A percentile compares a stretch with the other conserved stretches of the same genome.
Evolutionary conservation across 345 rosid genomes (phyloP).

Genomic region (Linum tenue): DNA sequence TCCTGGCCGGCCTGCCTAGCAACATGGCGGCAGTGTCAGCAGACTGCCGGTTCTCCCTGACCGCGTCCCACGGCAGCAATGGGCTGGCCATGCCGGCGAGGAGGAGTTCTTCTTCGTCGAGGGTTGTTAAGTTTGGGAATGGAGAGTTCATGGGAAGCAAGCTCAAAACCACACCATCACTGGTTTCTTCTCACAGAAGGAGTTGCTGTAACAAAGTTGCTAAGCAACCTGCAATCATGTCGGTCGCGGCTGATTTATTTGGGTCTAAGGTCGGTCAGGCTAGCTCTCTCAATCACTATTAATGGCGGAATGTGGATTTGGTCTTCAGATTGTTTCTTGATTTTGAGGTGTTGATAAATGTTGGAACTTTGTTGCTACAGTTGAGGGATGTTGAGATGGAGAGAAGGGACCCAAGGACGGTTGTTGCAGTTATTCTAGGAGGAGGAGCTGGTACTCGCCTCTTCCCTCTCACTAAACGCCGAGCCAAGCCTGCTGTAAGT

Average conservation of each 20-base stretch:
- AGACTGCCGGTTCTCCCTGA: conserved; percentile 52
- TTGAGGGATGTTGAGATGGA: conserved; percentile 59
- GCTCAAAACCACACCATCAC: conserved; percentile 23
- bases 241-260: conserved; percentile 35
- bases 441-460: conserved; percentile 99
- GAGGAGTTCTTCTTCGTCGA: conserved; percentile 11
- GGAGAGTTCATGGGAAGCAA: conserved; percentile 76
- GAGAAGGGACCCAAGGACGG: conserved; percentile 60
- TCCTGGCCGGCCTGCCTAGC: not conserved
- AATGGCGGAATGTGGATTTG: not conserved
- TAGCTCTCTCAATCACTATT: not conserved
- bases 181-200: not conserved
- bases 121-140: conserved; percentile 28
- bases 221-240: conserved; percentile 35
- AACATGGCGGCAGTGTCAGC: conserved; percentile 46
- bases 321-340: not conserved
- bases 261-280: conserved; percentile 38
- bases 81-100: conserved; percentile 19
- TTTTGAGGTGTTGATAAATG: too few species aligned
- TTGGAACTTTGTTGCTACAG: conserved; percentile 26
- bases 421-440: conserved; percentile 75
- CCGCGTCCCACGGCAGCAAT: conserved; percentile 17
- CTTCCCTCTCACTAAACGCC: conserved; percentile 88
- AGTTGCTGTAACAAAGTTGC: conserved; percentile 5
- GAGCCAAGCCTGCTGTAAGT: conserved; percentile 91